A percentile compares a stretch with the other conserved stretches of the same genome.
phyloP scores from a whole-genome alignment of 2,329 filamentous ascomycete genomes.

The Aureobasidium pullulans region DNA sequence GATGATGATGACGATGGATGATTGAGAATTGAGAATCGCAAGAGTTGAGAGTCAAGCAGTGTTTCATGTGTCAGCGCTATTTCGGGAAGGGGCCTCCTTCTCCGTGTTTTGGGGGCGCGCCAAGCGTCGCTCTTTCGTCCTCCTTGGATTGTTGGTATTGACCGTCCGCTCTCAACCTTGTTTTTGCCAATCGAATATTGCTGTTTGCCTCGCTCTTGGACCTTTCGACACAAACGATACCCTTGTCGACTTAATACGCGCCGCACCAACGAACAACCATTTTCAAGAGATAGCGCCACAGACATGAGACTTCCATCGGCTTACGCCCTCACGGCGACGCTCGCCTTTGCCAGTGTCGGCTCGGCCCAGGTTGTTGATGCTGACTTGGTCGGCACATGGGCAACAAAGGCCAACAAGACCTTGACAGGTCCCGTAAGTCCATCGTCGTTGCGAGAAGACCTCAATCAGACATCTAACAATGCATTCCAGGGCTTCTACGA shows the following conservation, averaged over 20 bases:
- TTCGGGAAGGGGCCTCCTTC: conserved; percentile 7
- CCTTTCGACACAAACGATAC: background rate
- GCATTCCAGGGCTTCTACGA: conserved; percentile 58
- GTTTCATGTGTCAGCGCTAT: background rate
- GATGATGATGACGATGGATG: background rate
- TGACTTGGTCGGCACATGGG: conserved; percentile 62
- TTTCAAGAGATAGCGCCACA: background rate
- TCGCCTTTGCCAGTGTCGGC: conserved; percentile 7
- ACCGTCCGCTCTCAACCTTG: background rate
- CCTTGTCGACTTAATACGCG: background rate
- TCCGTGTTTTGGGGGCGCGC: conserved; percentile 7
- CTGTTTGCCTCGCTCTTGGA: background rate
- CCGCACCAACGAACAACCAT: background rate
- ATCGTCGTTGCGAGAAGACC: background rate
- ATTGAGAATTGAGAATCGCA: background rate
- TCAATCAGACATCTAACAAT: background rate
- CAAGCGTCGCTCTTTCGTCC: background rate
- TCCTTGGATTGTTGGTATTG: background rate
- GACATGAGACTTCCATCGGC: conserved; percentile 12
- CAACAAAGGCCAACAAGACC: conserved; percentile 61
- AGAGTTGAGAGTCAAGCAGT: background rate
- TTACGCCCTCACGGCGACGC: conserved; percentile 8
- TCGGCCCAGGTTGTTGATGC: conserved; percentile 2
- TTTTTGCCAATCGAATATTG: background rate
- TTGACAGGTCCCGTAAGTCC: conserved; percentile 58